Evolutionary conservation across 176 grass and related monocot genomes (phyloP).

Genomic region (Alloteropsis semialata): DNA sequence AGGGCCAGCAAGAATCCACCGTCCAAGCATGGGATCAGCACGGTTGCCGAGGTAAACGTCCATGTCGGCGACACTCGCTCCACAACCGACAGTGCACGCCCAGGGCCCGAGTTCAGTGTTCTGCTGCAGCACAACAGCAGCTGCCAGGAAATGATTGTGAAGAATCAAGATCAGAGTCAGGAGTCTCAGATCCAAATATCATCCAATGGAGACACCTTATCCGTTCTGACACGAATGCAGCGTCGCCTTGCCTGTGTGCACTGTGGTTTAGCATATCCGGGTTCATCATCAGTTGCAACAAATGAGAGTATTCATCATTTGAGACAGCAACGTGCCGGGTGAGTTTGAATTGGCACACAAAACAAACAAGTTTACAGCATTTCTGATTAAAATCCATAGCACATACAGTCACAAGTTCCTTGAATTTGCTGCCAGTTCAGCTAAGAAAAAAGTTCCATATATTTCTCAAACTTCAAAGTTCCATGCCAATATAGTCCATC

Average conservation of each 20-base stretch:
- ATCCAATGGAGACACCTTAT: not conserved
- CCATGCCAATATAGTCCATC: conserved; percentile 7
- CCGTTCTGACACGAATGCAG: not conserved
- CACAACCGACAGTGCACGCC: not conserved
- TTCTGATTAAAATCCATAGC: not conserved
- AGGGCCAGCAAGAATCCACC: conserved; percentile 20
- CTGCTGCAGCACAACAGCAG: not conserved
- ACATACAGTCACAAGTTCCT: not conserved
- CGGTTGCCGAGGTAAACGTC: not conserved
- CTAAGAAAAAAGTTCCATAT: not conserved
- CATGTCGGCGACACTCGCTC: not conserved
- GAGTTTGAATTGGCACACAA: not conserved
- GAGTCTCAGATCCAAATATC: not conserved
- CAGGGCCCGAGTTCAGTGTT: not conserved
- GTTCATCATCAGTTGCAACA: not conserved
- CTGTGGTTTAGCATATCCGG: not conserved
- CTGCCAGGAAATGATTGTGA: not conserved
- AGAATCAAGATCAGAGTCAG: not conserved
- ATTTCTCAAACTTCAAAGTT: not conserved
- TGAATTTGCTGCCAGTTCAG: not conserved
- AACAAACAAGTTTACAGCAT: not conserved
- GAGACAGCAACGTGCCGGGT: not conserved
- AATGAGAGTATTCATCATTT: not conserved
- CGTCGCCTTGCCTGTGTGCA: not conserved
- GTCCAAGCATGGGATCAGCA: conserved; percentile 11